Evolutionary conservation across 345 rosid species (phyloP), one percentile per base, ranked within the genome.

Genomic region (Brassica juncea): DNA sequence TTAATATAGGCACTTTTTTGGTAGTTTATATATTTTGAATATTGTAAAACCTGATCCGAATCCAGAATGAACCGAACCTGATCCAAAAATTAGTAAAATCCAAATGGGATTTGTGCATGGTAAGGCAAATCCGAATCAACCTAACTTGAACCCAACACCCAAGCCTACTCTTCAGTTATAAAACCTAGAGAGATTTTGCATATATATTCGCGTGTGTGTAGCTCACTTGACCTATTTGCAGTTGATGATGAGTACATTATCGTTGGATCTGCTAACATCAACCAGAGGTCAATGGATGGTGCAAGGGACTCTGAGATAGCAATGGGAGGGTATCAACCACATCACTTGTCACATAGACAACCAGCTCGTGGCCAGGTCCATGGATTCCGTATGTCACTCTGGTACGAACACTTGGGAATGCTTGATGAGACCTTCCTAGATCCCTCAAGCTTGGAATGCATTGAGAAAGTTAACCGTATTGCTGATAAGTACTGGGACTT

Each of bases 221-320:
- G 59, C 61, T 8, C 28, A 4, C 65, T 37, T 39, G 39, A 34
- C 44, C 27, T 32, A 62, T 70, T 62, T 87, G 88, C 62, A 94
- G 99, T 94, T 87, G 99, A 94, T 57, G 99, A 94, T 54, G 99
- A 94, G 70, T 94, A 94, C 85, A 89, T 93, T 6, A 91, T 93
- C 32, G 44, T 95, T n/a, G 99, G 99, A 64, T 95, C 99, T 6
- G 99, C 99, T 80, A 95, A 95, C 86, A 95, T 95, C 83, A 95
- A 95, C 89, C 98, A 93, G 83, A 84, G 99, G 75, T 93, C 99
- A 4, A 93, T 95, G 99, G 99, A 93, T 42, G 99, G 99, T 47
- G 92, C 98, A 30, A 86, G 97, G 76, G 99, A 95, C 89, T 86
- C 98, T 1, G 99, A 95, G 84, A 95, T 95, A 66, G 99, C 99